Evolutionary conservation across 176 grass and related monocot genomes (phyloP).

Genomic region (Hsuehochloa calcarea): DNA sequence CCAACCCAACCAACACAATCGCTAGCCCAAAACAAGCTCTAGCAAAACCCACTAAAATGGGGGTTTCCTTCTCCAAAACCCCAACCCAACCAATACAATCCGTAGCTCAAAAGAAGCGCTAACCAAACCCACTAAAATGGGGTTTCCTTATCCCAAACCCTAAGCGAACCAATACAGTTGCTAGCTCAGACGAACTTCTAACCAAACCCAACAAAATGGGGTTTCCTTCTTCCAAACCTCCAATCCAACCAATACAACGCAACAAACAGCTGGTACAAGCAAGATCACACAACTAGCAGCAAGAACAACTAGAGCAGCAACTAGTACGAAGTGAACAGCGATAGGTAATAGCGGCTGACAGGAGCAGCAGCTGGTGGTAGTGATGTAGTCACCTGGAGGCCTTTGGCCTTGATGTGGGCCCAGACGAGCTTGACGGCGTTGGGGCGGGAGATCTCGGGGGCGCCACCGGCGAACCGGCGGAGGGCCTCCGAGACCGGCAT

Average conservation of each 20-base stretch:
- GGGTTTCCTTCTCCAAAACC: background rate
- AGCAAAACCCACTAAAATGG: background rate
- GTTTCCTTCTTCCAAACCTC: background rate
- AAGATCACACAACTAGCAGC: background rate
- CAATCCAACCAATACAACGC: background rate
- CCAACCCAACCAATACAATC: background rate
- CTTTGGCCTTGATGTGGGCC: constrained; percentile 74
- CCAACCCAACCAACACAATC: background rate
- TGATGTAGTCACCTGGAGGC: constrained; percentile 61
- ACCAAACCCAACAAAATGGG: background rate
- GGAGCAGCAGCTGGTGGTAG: background rate
- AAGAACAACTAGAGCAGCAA: background rate
- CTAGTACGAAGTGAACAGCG: background rate
- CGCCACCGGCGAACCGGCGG: constrained; percentile 62
- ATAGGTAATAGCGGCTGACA: background rate
- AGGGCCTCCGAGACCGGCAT: constrained; percentile 52
- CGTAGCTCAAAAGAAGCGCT: background rate
- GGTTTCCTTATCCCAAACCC: background rate
- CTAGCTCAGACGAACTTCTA: background rate
- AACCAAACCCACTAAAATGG: background rate
- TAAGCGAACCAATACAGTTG: background rate
- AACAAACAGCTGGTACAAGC: background rate
- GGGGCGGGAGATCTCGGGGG: constrained; percentile 56
- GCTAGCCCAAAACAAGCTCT: background rate
- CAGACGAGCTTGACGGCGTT: constrained; percentile 67